Conservation (phyloP, 2,329 filamentous ascomycete species). For the Penicillium crustosum region DNA sequence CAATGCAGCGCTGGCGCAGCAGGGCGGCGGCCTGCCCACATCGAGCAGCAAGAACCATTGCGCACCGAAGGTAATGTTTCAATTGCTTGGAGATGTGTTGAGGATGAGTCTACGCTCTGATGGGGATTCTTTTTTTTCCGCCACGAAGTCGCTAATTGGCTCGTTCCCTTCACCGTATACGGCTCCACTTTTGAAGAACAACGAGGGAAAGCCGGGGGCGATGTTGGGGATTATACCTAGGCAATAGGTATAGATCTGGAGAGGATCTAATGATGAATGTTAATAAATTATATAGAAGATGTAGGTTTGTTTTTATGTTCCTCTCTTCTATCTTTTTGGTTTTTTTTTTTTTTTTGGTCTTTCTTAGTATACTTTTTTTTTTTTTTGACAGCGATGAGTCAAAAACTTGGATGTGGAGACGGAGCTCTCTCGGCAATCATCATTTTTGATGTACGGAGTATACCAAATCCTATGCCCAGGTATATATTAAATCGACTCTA, state of each 20-base stretch:
- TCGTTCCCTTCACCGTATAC: constrained; percentile 23
- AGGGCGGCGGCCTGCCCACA: constrained; percentile 45
- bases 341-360: not conserved
- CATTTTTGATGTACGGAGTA: not conserved
- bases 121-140: constrained; percentile 29
- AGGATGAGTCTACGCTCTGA: constrained; percentile 23
- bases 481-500: not conserved
- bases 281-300: not conserved
- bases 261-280: not conserved
- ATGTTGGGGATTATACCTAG: not conserved
- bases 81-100: constrained; percentile 24
- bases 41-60: constrained; percentile 49
- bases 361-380: not conserved
- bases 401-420: constrained; percentile 20
- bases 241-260: not conserved
- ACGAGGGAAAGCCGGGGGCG: not conserved
- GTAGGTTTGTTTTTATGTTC: not conserved
- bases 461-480: not conserved
- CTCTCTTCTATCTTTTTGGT: not conserved
- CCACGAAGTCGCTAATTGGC: constrained; percentile 24
- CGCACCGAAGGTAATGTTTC: constrained; percentile 29
- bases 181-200: constrained; percentile 20
- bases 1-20: constrained; percentile 44
- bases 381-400: constrained; percentile 27
- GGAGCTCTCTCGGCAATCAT: not conserved